These are phyloP conservation scores for Chaetomium fimeti DNA, from an alignment of 495 filamentous ascomycete species.

Conservation along the genomic window DNA sequence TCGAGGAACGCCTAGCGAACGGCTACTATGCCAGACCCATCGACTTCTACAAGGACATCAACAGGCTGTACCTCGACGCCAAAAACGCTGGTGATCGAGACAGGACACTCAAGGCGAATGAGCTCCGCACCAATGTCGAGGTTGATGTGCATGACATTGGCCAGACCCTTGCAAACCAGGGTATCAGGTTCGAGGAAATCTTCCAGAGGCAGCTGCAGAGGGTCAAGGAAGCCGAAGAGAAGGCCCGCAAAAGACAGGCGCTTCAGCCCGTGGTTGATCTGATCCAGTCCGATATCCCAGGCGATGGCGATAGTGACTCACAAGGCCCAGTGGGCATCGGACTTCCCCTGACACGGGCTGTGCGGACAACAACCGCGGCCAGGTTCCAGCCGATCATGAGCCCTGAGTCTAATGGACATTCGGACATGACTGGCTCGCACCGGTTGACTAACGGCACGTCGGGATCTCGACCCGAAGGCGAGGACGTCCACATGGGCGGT, in stretches of 20 bases:
- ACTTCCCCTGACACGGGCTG: conserved; percentile 51
- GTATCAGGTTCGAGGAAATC: conserved; percentile 51
- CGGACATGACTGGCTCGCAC: conserved; percentile 46
- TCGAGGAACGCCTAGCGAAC: conserved; percentile 91
- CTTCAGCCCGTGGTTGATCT: conserved; percentile 42
- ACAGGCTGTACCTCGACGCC: conserved; percentile 78
- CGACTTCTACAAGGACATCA: conserved; percentile 85
- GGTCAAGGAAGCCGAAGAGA: conserved; percentile 62
- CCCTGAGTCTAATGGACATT: conserved; percentile 51
- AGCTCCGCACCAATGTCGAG: conserved; percentile 85
- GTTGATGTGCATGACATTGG: conserved; percentile 78
- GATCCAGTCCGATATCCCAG: conserved; percentile 38
- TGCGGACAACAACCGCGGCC: conserved; percentile 44
- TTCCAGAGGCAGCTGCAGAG: conserved; percentile 73
- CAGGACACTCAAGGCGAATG: conserved; percentile 76
- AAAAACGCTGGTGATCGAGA: conserved; percentile 72
- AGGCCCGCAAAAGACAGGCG: conserved; percentile 55
- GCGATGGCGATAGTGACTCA: conserved; percentile 39
- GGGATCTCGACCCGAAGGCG: conserved; percentile 51
- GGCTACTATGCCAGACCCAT: conserved; percentile 87
- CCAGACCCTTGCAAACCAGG: conserved; percentile 50
- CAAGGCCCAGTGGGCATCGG: conserved; percentile 62
- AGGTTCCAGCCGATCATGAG: conserved; percentile 50
- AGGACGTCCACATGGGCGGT: conserved; percentile 59
- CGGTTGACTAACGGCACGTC: conserved; percentile 68